These are phyloP conservation scores for Acanthamoeba healyi DNA, from an alignment of 208 protist species.

Conservation along the genomic window DNA sequence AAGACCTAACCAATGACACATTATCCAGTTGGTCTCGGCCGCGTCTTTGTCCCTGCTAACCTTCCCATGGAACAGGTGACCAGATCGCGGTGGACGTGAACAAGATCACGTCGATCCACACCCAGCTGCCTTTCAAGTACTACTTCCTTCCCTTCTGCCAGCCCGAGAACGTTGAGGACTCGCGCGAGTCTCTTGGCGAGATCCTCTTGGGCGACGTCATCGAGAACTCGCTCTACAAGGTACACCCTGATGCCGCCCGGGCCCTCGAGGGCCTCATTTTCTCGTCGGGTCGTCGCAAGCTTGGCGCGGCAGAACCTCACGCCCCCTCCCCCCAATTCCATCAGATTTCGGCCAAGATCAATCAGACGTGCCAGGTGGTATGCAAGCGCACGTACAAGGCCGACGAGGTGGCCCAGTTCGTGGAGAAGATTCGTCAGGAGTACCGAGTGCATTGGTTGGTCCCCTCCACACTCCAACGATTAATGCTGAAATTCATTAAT, in stretches of 20 bases:
- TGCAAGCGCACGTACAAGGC: slow-evolving; percentile 81
- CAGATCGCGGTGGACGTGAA: slow-evolving; percentile 90
- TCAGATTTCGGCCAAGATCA: slow-evolving; percentile 50
- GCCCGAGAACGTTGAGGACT: slow-evolving; percentile 68
- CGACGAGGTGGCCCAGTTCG: neutral
- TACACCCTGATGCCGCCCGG: no score
- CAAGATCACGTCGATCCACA: slow-evolving; percentile 93
- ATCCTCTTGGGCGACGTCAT: slow-evolving; percentile 96
- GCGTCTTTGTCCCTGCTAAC: no score
- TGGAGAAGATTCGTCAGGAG: slow-evolving; percentile 72
- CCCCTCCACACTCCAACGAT: neutral
- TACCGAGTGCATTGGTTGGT: slow-evolving; percentile 81
- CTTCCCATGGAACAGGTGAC: neutral
- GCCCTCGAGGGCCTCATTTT: no score
- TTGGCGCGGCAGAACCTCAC: neutral
- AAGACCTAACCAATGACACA: neutral
- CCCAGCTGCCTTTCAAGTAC: slow-evolving; percentile 95
- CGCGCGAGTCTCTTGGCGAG: slow-evolving; percentile 95
- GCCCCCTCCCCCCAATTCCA: neutral
- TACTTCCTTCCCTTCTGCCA: slow-evolving; percentile 95
- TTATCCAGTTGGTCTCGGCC: no score
- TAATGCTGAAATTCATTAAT: no score
- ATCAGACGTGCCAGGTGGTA: slow-evolving; percentile 2
- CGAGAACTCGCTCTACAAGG: slow-evolving; percentile 94
- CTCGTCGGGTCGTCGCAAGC: no score